Base-by-base conservation (phyloP, 1,139 yeast species). In the Eremothecium sinecaudum region DNA sequence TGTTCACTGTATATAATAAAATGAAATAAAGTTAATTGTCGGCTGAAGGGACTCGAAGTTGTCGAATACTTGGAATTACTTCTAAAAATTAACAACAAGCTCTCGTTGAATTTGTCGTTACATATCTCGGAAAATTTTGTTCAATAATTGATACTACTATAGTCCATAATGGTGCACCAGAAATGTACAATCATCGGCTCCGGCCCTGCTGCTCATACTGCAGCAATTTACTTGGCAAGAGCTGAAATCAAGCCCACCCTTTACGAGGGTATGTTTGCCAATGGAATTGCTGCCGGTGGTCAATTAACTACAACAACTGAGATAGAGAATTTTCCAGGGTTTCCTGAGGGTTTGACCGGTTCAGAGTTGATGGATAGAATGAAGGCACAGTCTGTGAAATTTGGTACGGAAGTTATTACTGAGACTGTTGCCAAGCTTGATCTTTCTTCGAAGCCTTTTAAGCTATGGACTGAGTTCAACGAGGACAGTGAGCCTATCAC, bases 191-290 rank as follows among this genome's bases (percentile, higher is more conserved):
- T 87, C 53, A 79, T 87, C 46, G 97, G 97, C 32, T 87, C 97
- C 34, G 98, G 98, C 50, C 98, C 98, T 36, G 98, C 98, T 42
- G 98, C 97, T 38, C 96, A 90, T 69, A 90, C 98, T 31, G 98
- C 98, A 34, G 98, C 98, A 48, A 83, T 90, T 61, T 90, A 90
- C 63, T 70, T 90, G 41, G 79, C 97, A 20, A 78, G 98, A 63
- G 98, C 98, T 24, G 98, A 90, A 67, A 76, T 86, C 58, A 79
- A 81, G 64, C 96, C 98, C 23, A 79, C 84, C 24, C 62, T 90
- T 50, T 90, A 83, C 64, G 98, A 90, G 66, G 98, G 98, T 51
- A 69, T 90, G 79, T 66, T 90, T 59, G 98, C 98, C 45, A 90
- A 90, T 61, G 98, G 97, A 45, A 75, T 87, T 49, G 98, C 98